Conservation (phyloP, 371 early-diverging fungal species). For the Batkoa obscura region DNA sequence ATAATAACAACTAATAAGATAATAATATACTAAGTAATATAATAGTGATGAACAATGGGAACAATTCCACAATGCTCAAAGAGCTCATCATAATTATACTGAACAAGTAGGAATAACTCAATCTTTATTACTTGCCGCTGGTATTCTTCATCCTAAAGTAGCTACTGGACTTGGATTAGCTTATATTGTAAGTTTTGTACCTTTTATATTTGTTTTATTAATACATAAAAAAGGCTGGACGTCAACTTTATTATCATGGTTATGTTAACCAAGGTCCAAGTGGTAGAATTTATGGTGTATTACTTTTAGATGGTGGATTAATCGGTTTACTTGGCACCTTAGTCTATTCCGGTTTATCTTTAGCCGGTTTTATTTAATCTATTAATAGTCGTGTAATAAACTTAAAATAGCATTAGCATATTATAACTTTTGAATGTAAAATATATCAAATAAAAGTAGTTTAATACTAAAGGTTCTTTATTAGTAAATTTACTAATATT, state of each 20-base stretch:
- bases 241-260: neutral
- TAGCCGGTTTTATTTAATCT: neutral
- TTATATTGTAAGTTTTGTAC: neutral
- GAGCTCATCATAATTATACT: slow-evolving; percentile 1
- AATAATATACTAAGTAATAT: neutral
- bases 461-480: no score
- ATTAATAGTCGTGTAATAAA: neutral
- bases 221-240: neutral
- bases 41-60: slow-evolving; percentile 4
- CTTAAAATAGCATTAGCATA: no score
- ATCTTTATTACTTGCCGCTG: neutral
- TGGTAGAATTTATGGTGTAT: neutral
- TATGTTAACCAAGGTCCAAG: neutral
- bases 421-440: no score
- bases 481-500: neutral
- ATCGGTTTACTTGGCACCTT: neutral
- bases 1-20: no score
- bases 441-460: no score
- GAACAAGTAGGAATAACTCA: neutral
- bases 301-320: neutral
- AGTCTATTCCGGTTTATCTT: neutral
- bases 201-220: neutral
- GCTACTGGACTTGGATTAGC: neutral
- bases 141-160: neutral
- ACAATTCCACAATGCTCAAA: slow-evolving; percentile 4